Conservation (phyloP, 441 rosid genomes). For the Pelargonium australe region DNA sequence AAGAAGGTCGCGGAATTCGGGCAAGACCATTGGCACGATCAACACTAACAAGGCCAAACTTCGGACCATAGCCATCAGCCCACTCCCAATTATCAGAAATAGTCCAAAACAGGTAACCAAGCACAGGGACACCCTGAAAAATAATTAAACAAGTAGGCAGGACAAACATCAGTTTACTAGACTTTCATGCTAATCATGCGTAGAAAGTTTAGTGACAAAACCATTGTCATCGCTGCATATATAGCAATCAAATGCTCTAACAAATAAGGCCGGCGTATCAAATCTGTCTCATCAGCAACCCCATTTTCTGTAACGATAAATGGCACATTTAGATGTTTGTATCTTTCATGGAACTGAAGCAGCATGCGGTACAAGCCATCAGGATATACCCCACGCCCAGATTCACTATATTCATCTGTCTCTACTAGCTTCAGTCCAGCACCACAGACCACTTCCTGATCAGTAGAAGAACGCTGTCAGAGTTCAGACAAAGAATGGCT, state of each 20-base stretch:
- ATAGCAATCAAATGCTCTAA: constrained; percentile 85
- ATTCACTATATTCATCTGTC: constrained; percentile 94
- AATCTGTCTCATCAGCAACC: constrained; percentile 76
- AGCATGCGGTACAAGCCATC: constrained; percentile 78
- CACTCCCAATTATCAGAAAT: constrained; percentile 97
- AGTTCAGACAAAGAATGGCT: neutral
- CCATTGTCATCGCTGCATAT: constrained; percentile 77
- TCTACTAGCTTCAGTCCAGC: constrained; percentile 77
- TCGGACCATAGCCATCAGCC: constrained; percentile 99
- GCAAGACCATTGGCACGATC: constrained; percentile 71
- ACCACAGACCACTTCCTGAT: constrained; percentile 80
- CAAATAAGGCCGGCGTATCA: constrained; percentile 81
- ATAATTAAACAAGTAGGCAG: constrained; percentile 14
- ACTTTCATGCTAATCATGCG: constrained; percentile 1
- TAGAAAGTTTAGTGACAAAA: constrained; percentile 30
- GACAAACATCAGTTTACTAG: neutral
- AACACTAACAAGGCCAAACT: constrained; percentile 92
- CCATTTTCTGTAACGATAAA: constrained; percentile 86
- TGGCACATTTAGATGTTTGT: constrained; percentile 68
- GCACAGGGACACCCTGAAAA: constrained; percentile 69
- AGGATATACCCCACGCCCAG: constrained; percentile 94
- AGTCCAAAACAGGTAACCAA: constrained; percentile 93
- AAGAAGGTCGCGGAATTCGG: constrained; percentile 72
- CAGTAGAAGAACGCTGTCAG: constrained; percentile 18
- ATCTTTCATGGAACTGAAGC: constrained; percentile 74